Evolutionary conservation across 2,329 filamentous ascomycete species (phyloP).

Genomic region (Onygenales sp.): DNA sequence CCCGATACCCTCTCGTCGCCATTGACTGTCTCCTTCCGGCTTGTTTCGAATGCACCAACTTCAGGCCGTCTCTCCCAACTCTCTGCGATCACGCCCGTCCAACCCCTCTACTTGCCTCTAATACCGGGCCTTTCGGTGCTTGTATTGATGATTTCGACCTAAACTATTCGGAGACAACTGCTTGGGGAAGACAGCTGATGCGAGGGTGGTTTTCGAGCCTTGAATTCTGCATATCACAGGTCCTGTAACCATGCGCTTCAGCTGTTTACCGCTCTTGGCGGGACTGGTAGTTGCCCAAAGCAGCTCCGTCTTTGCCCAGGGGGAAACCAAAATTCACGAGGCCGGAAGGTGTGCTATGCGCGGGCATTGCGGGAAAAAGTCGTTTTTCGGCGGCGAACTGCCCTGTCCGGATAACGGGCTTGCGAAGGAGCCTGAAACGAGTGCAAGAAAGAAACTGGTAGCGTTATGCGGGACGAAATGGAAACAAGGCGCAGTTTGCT

Average conservation of each 20-base stretch:
- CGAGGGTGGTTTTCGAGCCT: too few species aligned
- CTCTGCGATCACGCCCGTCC: too few species aligned
- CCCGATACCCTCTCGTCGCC: too few species aligned
- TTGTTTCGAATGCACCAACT: too few species aligned
- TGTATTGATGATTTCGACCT: too few species aligned
- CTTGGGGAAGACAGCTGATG: too few species aligned
- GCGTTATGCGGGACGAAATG: constrained; percentile 81
- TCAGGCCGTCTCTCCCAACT: too few species aligned
- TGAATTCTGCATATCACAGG: too few species aligned
- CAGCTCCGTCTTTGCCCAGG: constrained; percentile 5
- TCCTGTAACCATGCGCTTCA: neutral
- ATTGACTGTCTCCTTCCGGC: too few species aligned
- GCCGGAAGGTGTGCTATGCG: constrained; percentile 81
- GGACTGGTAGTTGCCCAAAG: constrained; percentile 5
- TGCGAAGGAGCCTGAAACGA: constrained; percentile 63
- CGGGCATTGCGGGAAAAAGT: constrained; percentile 83
- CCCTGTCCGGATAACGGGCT: constrained; percentile 87
- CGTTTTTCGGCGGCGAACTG: constrained; percentile 78
- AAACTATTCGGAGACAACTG: too few species aligned
- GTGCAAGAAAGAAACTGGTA: constrained; percentile 67
- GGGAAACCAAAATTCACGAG: constrained; percentile 56
- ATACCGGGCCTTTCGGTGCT: too few species aligned
- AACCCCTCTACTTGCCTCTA: too few species aligned
- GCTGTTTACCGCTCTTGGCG: constrained; percentile 4
- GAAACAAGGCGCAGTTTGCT: constrained; percentile 77